Conservation (phyloP, 2,329 filamentous ascomycete genomes). For the Lasiodiplodia citricola region DNA sequence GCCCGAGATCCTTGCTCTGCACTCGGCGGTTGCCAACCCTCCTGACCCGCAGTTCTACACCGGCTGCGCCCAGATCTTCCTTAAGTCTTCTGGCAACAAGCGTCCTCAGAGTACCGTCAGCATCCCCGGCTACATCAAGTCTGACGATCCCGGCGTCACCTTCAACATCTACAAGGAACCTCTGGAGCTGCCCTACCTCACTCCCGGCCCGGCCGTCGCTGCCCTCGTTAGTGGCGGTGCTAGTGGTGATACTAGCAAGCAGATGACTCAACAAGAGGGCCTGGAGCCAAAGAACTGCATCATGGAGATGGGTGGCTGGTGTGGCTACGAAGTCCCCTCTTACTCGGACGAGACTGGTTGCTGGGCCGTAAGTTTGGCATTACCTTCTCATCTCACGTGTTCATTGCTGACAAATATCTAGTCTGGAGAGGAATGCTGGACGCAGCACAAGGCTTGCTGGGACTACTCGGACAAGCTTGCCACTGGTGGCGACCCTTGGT, state of each 20-base stretch:
- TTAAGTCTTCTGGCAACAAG: slow-evolving; percentile 58
- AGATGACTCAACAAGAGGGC: slow-evolving; percentile 52
- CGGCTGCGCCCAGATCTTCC: slow-evolving; percentile 73
- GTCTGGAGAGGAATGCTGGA: slow-evolving; percentile 34
- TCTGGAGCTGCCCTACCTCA: slow-evolving; percentile 60
- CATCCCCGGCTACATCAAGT: slow-evolving; percentile 70
- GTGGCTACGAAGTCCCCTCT: slow-evolving; percentile 63
- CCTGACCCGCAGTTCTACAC: slow-evolving; percentile 71
- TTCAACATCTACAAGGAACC: slow-evolving; percentile 68
- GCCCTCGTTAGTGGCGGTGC: slow-evolving; percentile 45
- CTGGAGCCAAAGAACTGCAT: slow-evolving; percentile 63
- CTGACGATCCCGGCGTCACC: slow-evolving; percentile 60
- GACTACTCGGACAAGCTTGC: slow-evolving; percentile 59
- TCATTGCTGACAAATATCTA: slow-evolving; percentile 16
- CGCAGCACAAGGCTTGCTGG: slow-evolving; percentile 51
- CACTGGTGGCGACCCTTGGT: slow-evolving; percentile 63
- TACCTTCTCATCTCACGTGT: background rate
- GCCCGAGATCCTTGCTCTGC: slow-evolving; percentile 72
- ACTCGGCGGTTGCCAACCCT: slow-evolving; percentile 62
- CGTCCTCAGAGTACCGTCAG: slow-evolving; percentile 60
- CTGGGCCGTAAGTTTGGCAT: slow-evolving; percentile 54
- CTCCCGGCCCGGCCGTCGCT: slow-evolving; percentile 64
- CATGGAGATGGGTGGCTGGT: slow-evolving; percentile 75
- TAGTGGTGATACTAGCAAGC: slow-evolving; percentile 26
- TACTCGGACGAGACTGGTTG: slow-evolving; percentile 65